phyloP scores from a whole-genome alignment of 2,329 filamentous ascomycete genomes.

The Nigrospora sphaerica region DNA sequence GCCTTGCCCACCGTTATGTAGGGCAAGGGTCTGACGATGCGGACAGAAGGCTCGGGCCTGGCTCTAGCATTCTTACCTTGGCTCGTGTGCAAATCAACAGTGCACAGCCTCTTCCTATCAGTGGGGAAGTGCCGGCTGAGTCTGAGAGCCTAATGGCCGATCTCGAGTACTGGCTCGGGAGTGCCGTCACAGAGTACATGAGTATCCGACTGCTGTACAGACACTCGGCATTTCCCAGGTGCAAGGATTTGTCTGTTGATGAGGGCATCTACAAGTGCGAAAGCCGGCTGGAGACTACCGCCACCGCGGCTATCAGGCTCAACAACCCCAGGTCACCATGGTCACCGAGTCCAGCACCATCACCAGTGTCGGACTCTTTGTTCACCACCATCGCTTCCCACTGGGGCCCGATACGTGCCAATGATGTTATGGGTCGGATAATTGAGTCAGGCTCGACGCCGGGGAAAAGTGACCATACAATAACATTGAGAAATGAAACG shows the following conservation, averaged over 20 bases:
- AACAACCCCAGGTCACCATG: slow-evolving; percentile 42
- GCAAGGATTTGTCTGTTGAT: slow-evolving; percentile 11
- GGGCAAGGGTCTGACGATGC: no score
- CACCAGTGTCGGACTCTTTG: slow-evolving; percentile 28
- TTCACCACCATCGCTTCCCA: slow-evolving; percentile 38
- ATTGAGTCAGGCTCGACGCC: slow-evolving; percentile 6
- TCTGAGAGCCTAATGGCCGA: slow-evolving; percentile 53
- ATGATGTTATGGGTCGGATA: slow-evolving; percentile 31
- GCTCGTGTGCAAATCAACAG: slow-evolving; percentile 33
- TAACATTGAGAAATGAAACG: not conserved
- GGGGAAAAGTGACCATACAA: not conserved
- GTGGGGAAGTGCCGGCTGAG: not conserved
- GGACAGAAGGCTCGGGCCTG: slow-evolving; percentile 31
- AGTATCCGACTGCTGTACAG: slow-evolving; percentile 45
- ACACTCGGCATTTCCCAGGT: slow-evolving; percentile 46
- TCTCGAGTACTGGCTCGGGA: slow-evolving; percentile 49
- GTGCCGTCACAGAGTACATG: slow-evolving; percentile 39
- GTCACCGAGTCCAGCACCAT: slow-evolving; percentile 35
- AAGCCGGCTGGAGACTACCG: slow-evolving; percentile 46
- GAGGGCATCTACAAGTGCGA: slow-evolving; percentile 29
- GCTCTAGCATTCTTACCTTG: slow-evolving; percentile 40
- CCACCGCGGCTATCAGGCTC: slow-evolving; percentile 41
- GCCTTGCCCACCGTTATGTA: no score
- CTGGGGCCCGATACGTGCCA: slow-evolving; percentile 39
- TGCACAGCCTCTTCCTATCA: slow-evolving; percentile 2